Evolutionary conservation across 208 protist genomes (phyloP).

Genomic region (Leishmania martiniquensis): DNA sequence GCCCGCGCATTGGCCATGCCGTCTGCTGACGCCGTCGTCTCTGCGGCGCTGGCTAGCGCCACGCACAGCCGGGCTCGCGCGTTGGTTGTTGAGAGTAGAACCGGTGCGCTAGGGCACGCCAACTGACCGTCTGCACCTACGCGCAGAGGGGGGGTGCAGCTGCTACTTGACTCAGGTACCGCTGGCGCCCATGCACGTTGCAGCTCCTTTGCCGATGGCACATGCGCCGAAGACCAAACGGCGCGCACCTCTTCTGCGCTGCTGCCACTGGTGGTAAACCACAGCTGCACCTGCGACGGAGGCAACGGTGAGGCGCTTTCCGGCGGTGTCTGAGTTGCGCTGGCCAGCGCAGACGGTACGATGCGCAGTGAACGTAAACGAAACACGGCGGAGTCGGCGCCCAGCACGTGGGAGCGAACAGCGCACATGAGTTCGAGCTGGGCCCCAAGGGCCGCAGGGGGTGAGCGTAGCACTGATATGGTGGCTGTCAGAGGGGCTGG

Average conservation of each 20-base stretch:
- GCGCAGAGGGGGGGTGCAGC: conserved; percentile 15
- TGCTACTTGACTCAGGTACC: background rate
- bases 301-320: background rate
- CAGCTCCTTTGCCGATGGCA: conserved; percentile 18
- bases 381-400: conserved; percentile 28
- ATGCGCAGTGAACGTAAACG: conserved; percentile 33
- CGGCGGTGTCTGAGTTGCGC: background rate
- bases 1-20: background rate
- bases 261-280: conserved; percentile 35
- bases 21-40: background rate
- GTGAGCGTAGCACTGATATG: background rate
- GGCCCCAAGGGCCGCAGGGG: conserved; percentile 13
- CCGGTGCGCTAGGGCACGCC: conserved; percentile 5
- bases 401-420: conserved; percentile 15
- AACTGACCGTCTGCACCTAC: conserved; percentile 23
- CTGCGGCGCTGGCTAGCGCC: conserved; percentile 14
- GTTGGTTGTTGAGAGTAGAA: conserved; percentile 38
- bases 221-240: conserved; percentile 12
- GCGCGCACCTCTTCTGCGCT: conserved; percentile 11
- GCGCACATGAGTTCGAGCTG: conserved; percentile 17
- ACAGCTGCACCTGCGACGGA: conserved; percentile 28
- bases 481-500: background rate
- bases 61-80: conserved; percentile 33
- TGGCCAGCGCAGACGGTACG: conserved; percentile 17
- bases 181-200: conserved; percentile 24